These are phyloP conservation scores for Talaromyces stipitatus DNA, from an alignment of 495 filamentous ascomycete species.

Conservation along the genomic window DNA sequence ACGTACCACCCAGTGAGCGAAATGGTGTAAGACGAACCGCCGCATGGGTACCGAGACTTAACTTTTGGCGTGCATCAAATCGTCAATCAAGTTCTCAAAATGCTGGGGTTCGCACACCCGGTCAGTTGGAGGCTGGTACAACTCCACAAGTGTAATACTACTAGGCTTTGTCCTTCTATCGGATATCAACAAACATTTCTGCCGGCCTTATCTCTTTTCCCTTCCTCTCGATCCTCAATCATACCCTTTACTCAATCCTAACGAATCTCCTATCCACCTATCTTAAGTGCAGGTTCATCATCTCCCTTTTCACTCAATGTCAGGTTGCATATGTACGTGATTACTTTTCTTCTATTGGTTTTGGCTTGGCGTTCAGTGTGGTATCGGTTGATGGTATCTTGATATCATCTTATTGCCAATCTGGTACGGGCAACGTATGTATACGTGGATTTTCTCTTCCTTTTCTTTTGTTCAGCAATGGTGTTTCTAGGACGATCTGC, in stretches of 20 bases:
- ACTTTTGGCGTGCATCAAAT: background rate
- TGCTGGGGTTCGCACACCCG: conserved; percentile 1
- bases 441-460: background rate
- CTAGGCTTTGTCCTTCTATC: background rate
- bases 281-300: background rate
- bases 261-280: background rate
- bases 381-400: background rate
- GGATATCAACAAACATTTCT: background rate
- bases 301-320: background rate
- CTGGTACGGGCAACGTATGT: background rate
- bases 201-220: background rate
- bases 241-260: background rate
- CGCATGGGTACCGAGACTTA: background rate
- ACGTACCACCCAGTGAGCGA: background rate
- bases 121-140: conserved; percentile 7
- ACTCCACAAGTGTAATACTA: background rate
- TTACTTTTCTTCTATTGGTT: background rate
- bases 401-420: conserved; percentile 1
- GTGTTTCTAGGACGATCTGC: background rate
- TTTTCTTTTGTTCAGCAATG: background rate
- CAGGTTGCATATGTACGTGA: background rate
- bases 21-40: background rate
- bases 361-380: background rate
- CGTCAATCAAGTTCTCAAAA: background rate
- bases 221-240: background rate